Evolutionary conservation across 352 stramenopile genomes (phyloP), one percentile per base, ranked within the genome.

Genomic region (Phytophthora melonis): DNA sequence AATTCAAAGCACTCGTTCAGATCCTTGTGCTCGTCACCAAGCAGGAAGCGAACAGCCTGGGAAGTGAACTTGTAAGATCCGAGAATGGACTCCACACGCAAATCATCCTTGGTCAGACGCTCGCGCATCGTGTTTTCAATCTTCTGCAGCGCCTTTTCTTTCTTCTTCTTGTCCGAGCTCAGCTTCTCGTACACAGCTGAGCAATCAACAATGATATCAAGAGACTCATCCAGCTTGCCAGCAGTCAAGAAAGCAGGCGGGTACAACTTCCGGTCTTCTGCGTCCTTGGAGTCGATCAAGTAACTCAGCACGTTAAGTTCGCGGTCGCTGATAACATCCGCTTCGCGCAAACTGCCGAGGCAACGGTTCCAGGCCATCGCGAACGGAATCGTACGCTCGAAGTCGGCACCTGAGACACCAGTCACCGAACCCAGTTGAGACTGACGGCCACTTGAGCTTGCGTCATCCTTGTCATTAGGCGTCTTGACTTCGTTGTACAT

Each of bases 31-130:
- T 95, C 90, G 18, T 97, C 90, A 23, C 90, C 90, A 13, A 97
- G 78, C 25, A 97, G 75, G 50, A 92, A 86, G 9, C 83, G 86
- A 58, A 97, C 68, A 39, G 91, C 87, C 53, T 97, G 90, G 0
- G 90, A 97, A 0, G 88, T 91, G 67, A 97, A 97, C 68, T 95
- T 95, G 82, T 95, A 97, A 19, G 88, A 95, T 0, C 90, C 90
- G 14, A 95, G 57, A 68, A 94, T 82, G 7, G 88, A 92, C 62
- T 97, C 87, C 9, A 97, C 71, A 54, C 90, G 88, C 70, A 97
- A 50, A 57, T 97, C 88, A 49, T 97, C 90, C 77, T 97, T 97
- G 2, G 92, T 78, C 19, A 97, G 74, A 65, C 90, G 87, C 27
- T 94, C 88, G 18, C 86, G 87, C 90, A 97, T 97, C 11, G 84